Evolutionary conservation across 805 yeast genomes (phyloP).

Genomic region (Saccharomycopsis malanga): DNA sequence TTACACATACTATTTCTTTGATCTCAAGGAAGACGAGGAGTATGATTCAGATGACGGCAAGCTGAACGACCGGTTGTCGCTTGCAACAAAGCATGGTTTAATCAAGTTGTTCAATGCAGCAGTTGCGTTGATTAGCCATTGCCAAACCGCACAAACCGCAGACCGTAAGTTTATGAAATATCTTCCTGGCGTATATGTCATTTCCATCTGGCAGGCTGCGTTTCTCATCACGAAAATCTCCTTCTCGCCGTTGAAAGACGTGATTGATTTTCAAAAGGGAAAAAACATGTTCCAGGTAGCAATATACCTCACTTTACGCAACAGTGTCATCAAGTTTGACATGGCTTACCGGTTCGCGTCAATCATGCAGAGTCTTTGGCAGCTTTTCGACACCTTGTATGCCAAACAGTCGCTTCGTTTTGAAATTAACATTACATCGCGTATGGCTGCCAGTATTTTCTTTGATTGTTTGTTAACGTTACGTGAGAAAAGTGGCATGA

Average conservation of each 20-base stretch:
- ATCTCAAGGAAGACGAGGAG: slow-evolving; percentile 28
- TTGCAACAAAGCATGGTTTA: slow-evolving; percentile 67
- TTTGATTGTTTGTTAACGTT: slow-evolving; percentile 84
- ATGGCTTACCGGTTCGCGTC: slow-evolving; percentile 90
- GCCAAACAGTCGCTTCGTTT: slow-evolving; percentile 39
- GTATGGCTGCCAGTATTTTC: slow-evolving; percentile 90
- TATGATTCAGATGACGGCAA: slow-evolving; percentile 2
- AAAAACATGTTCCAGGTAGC: slow-evolving; percentile 62
- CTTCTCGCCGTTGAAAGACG: slow-evolving; percentile 63
- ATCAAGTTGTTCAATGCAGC: slow-evolving; percentile 78
- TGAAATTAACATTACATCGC: slow-evolving; percentile 57
- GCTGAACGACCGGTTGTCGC: slow-evolving; percentile 22
- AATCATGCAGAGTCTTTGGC: slow-evolving; percentile 93
- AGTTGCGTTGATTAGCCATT: slow-evolving; percentile 59
- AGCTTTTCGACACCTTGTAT: slow-evolving; percentile 62
- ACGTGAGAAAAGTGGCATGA: slow-evolving; percentile 84
- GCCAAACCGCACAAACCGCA: slow-evolving; percentile 50
- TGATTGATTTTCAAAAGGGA: slow-evolving; percentile 66
- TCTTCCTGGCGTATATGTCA: slow-evolving; percentile 75
- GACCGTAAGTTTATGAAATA: slow-evolving; percentile 62
- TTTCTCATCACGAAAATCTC: slow-evolving; percentile 72
- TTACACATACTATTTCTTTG: slow-evolving; percentile 74
- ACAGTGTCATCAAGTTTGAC: slow-evolving; percentile 85
- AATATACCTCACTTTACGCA: slow-evolving; percentile 59
- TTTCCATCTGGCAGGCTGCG: slow-evolving; percentile 88